These are phyloP conservation scores for Tephrocybe sp. DNA, from an alignment of 768 basidiomycete genomes.

Conservation along the genomic window DNA sequence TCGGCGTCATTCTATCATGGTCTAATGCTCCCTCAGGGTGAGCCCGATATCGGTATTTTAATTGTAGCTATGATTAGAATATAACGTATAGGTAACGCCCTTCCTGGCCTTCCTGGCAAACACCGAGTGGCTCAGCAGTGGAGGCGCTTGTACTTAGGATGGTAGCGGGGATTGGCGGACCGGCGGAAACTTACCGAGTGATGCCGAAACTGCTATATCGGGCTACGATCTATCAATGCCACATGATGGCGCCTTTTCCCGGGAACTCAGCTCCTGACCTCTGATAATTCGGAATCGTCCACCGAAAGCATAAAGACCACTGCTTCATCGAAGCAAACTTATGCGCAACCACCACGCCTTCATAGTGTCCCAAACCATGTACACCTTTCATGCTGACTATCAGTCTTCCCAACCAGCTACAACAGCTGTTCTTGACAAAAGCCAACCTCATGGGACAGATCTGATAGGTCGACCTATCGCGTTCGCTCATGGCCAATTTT, in stretches of 20 bases:
- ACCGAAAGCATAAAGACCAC: conserved; percentile 14
- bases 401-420: conserved; percentile 7
- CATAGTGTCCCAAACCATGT: conserved; percentile 10
- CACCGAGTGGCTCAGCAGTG: too few relatives aligned
- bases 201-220: conserved; percentile 11
- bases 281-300: too few relatives aligned
- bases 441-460: conserved; percentile 24
- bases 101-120: too few relatives aligned
- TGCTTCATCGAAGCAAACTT: background rate
- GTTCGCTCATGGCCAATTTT: conserved; percentile 61
- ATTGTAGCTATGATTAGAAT: too few relatives aligned
- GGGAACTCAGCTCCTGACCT: conserved; percentile 10
- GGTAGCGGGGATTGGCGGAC: too few relatives aligned
- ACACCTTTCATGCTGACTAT: conserved; percentile 13
- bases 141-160: too few relatives aligned
- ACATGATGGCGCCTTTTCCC: conserved; percentile 14
- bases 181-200: too few relatives aligned
- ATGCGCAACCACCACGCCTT: background rate
- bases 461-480: conserved; percentile 51
- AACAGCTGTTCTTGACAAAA: conserved; percentile 9
- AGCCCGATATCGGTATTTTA: too few relatives aligned
- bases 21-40: too few relatives aligned
- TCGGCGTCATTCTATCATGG: too few relatives aligned
- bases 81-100: too few relatives aligned
- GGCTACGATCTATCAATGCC: conserved; percentile 8